Base-by-base conservation (phyloP, 2,329 filamentous ascomycete species). In the Fusarium begoniae region DNA sequence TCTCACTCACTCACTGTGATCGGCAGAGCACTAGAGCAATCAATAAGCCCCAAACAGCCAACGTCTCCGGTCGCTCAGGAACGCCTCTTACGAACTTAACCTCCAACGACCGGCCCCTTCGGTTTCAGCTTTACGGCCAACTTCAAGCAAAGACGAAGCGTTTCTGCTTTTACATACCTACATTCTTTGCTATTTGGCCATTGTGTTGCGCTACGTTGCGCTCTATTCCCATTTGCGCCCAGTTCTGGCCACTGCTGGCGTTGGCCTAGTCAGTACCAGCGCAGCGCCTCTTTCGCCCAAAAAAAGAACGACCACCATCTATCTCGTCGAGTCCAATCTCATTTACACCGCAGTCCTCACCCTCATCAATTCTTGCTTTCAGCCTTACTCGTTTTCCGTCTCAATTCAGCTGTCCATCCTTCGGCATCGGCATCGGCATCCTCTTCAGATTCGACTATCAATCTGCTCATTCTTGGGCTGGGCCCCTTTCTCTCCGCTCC, bases 201-300 rank as follows among this genome's bases (percentile, higher is more conserved):
- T 65, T 53, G 66, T 48, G 63, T 38, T 41, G 63, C 37, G 37
- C 40, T 67, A 64, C 61, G 50, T 44, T 63, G 48, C 60, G 63
- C 59, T 57, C 57, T 66, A 28, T 51, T 62, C 37, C 40, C 41
- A 45, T 72, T 58, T 72, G 35, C 67, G 50, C 71, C 69, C 59
- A 56, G 47, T 72, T 74, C 71, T 74, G 71, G 71, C 71, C 67
- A 72, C 55, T 74, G 67, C 71, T 74, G 72, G 72, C 67, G 71
- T 43, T 74, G 72, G 68, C 51, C 69, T 70, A 75, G 51, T 62
- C 59, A 58, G 60, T 50, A 73, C 41, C 73, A 57, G 61, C 56
- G 56, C 50, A 48, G 60, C 67, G 63, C 71, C 71, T 72, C 62
- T 54, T 72, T 55, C 53, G 48, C 48, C 60, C 63, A 43, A 56